A percentile compares a stretch with the other conserved stretches of the same genome.
Evolutionary conservation across 768 basidiomycete species (phyloP).

Genomic region (Russula brevipes): DNA sequence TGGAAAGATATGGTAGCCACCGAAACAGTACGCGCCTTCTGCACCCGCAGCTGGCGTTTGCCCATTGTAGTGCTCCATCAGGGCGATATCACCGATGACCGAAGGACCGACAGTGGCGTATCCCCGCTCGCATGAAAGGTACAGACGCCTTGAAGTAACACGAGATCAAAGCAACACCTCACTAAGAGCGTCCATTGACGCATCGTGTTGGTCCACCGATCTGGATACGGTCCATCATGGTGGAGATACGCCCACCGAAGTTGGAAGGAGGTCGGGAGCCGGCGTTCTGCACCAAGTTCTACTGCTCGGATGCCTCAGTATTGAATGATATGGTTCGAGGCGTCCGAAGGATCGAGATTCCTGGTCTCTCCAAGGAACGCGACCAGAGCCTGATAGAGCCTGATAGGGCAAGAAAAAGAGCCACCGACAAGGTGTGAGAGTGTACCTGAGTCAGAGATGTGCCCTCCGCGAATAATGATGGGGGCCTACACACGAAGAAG

Average conservation of each 20-base stretch:
- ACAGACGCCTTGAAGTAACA: background rate
- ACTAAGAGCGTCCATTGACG: background rate
- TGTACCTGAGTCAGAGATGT: background rate
- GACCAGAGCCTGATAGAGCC: background rate
- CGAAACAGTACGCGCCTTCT: background rate
- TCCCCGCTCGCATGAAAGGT: background rate
- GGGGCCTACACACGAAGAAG: background rate
- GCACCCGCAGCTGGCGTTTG: background rate
- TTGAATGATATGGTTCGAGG: background rate
- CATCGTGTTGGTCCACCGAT: background rate
- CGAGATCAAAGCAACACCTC: background rate
- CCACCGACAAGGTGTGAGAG: background rate
- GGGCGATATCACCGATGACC: background rate
- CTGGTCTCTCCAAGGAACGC: background rate
- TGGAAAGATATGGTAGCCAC: background rate
- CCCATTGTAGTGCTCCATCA: background rate
- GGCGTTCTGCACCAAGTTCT: background rate
- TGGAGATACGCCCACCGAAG: background rate
- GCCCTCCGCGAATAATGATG: no score
- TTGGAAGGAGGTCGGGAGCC: background rate
- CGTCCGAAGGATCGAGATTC: background rate
- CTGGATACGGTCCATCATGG: background rate
- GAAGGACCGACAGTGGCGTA: background rate
- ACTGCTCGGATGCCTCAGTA: background rate
- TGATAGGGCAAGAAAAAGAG: background rate